Conservation (phyloP, 2,329 filamentous ascomycete species). For the Scedosporium apiospermum region DNA sequence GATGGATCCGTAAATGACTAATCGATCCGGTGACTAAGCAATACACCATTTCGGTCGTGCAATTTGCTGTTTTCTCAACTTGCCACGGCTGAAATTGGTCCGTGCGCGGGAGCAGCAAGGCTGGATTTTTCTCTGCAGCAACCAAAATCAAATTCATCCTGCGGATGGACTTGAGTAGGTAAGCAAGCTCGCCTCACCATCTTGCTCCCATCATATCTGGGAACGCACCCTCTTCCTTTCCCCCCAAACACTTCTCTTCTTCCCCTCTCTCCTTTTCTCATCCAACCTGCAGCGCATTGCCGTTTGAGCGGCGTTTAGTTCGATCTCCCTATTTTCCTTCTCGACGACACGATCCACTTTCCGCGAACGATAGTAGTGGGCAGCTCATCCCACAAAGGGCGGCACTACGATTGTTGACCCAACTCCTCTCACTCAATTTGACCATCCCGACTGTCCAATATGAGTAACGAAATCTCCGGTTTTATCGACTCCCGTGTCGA, state of each 20-base stretch:
- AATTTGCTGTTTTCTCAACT: too few relatives aligned
- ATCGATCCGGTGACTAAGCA: too few relatives aligned
- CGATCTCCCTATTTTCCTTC: not conserved
- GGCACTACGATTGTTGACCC: not conserved
- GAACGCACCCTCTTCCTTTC: not conserved
- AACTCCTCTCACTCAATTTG: not conserved
- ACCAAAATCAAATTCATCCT: not conserved
- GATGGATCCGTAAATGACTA: too few relatives aligned
- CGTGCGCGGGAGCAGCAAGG: not conserved
- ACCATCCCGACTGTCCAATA: conserved; percentile 25
- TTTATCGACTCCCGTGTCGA: conserved; percentile 80
- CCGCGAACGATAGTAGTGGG: not conserved
- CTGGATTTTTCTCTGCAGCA: not conserved
- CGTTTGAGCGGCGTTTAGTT: not conserved
- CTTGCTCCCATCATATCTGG: not conserved
- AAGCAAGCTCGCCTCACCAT: conserved; percentile 1
- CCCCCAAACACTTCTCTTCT: not conserved
- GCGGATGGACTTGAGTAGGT: not conserved
- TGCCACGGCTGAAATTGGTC: not conserved
- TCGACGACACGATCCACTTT: not conserved
- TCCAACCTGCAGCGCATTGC: not conserved
- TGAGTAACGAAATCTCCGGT: conserved; percentile 59
- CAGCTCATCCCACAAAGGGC: not conserved
- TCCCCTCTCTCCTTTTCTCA: not conserved
- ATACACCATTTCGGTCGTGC: too few relatives aligned